Conservation (phyloP, 2,329 filamentous ascomycete species). For the Phoma sp. region DNA sequence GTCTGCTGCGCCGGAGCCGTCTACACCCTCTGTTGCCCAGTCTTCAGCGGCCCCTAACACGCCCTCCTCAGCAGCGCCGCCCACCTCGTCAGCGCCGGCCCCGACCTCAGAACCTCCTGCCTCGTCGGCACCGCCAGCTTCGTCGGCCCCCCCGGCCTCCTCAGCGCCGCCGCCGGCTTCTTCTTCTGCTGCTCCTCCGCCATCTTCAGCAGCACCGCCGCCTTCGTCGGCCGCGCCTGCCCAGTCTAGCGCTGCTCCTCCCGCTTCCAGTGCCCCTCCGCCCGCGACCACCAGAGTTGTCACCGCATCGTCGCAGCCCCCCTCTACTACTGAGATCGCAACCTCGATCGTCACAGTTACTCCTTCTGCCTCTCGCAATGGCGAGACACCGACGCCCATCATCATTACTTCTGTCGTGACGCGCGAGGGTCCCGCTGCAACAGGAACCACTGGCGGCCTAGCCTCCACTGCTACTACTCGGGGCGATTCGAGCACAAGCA, state of each 20-base stretch:
- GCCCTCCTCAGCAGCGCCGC: constrained; percentile 20
- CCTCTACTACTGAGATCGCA: constrained; percentile 24
- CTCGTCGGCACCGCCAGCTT: constrained; percentile 18
- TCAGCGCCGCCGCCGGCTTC: constrained; percentile 24
- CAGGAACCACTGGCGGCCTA: constrained; percentile 13
- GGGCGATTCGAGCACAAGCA: constrained; percentile 17
- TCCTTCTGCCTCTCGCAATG: constrained; percentile 21
- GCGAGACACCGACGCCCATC: constrained; percentile 27
- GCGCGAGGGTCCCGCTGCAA: constrained; percentile 9
- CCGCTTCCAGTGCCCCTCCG: constrained; percentile 10
- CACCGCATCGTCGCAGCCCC: constrained; percentile 32
- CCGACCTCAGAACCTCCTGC: constrained; percentile 17
- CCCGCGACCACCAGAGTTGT: constrained; percentile 22
- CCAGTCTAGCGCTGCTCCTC: constrained; percentile 20
- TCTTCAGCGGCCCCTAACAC: constrained; percentile 27
- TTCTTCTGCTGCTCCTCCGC: constrained; percentile 12
- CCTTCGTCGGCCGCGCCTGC: constrained; percentile 17
- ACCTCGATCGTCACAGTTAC: constrained; percentile 34
- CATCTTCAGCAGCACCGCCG: constrained; percentile 9
- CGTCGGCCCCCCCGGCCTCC: constrained; percentile 24
- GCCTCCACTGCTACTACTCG: constrained; percentile 17
- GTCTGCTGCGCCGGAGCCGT: constrained; percentile 23
- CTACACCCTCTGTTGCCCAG: constrained; percentile 20
- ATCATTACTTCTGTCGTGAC: constrained; percentile 26
- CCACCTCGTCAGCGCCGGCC: constrained; percentile 15